Base-by-base conservation (phyloP, 768 basidiomycete genomes). In the Tylopilus subfusipes region DNA sequence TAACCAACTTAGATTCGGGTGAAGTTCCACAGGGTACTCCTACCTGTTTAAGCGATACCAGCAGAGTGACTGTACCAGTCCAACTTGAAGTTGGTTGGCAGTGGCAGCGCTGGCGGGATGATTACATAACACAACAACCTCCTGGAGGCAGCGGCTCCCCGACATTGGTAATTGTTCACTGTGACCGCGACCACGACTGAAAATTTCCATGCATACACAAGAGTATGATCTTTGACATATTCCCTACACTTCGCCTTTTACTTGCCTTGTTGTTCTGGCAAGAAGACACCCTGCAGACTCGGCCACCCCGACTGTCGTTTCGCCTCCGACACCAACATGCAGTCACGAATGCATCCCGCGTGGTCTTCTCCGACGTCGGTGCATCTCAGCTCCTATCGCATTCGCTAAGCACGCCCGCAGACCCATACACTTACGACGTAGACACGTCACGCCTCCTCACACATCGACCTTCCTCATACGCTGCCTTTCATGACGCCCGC, bases 311-410 rank as follows among this genome's bases (percentile, higher is more conserved):
- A 14, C 63, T 86, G 7, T 76, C 73, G 30, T 89, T 90, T 68
- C 78, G 78, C 30, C 76, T 89, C 22, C 83, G 87, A 33, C 87
- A 89, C 66, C 72, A 78, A 39, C 85, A 89, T 59, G 83, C 79
- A 24, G 61, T 82, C 10, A 75, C 78, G 42, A 76, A 82, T 56
- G 65, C 72, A 21, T 82, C 84, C 3, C 76, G 78, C 5, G 75
- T 83, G 40, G 69, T 88, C 50, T 86, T 90, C 65, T 72, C 80
- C 18, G 77, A 90, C 59, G 62, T 82, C 30, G 68, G 66, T 51
- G 52, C 70, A 13, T 68, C 72, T 27, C 65, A 73, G 42, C 62
- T 66, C 50, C 2, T 64, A 52, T 62, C 62, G 2, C 66, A 68
- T 46, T 62, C 64, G 8, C 59, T 68, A 4, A 61, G 56, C 24